Conservation (phyloP, 2,329 filamentous ascomycete species). For the Metarhizium brunneum region DNA sequence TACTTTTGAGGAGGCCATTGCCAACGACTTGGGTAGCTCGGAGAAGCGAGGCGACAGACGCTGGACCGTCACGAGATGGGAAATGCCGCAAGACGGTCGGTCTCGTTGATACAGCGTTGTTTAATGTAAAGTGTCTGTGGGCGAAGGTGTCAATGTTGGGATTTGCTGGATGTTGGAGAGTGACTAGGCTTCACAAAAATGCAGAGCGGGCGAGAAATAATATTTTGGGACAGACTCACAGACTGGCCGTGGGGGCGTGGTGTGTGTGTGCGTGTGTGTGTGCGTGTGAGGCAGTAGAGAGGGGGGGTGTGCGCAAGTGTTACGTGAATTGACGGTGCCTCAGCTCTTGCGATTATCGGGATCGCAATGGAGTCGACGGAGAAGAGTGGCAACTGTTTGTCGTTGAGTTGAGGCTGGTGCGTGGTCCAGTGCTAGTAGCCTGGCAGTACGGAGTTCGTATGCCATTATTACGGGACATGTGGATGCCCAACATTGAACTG, state of each 20-base stretch:
- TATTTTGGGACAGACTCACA: slow-evolving; percentile 24
- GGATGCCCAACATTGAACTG: neutral
- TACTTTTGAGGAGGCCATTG: slow-evolving; percentile 58
- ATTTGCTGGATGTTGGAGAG: slow-evolving; percentile 6
- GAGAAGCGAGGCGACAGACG: slow-evolving; percentile 22
- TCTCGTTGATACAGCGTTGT: slow-evolving; percentile 4
- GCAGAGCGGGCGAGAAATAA: slow-evolving; percentile 27
- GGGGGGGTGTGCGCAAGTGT: slow-evolving; percentile 16
- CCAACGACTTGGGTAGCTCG: slow-evolving; percentile 28
- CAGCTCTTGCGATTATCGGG: slow-evolving; percentile 22
- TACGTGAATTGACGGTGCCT: slow-evolving; percentile 19
- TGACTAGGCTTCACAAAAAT: slow-evolving; percentile 7
- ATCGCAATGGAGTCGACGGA: slow-evolving; percentile 5
- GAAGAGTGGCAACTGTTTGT: neutral
- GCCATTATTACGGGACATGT: neutral
- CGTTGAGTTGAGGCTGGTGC: slow-evolving; percentile 5
- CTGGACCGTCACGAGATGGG: slow-evolving; percentile 21
- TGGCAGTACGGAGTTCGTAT: neutral
- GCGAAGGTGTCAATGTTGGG: slow-evolving; percentile 2
- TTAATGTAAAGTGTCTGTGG: slow-evolving; percentile 3
- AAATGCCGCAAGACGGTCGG: slow-evolving; percentile 10
- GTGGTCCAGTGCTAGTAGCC: neutral
- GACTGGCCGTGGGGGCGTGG: slow-evolving; percentile 7
- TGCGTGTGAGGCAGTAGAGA: slow-evolving; percentile 1
- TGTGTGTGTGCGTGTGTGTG: slow-evolving; percentile 11